Evolutionary conservation across 2,329 filamentous ascomycete species (phyloP).

Genomic region (Rhynchosporium agropyri): DNA sequence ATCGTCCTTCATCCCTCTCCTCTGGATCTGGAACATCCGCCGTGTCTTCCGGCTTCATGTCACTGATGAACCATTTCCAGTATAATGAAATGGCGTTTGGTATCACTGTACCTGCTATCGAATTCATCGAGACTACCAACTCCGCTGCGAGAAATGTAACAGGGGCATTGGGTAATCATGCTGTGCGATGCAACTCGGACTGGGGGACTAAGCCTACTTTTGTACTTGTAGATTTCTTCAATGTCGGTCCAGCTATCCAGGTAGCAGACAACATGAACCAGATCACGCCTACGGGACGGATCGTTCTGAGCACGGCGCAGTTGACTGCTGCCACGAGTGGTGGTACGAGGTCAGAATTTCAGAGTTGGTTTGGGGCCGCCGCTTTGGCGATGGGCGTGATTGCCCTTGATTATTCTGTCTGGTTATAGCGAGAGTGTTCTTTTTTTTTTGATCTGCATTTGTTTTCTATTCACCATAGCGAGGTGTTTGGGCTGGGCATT

Average conservation of each 20-base stretch:
- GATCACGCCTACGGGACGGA: conserved; percentile 43
- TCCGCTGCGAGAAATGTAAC: conserved; percentile 54
- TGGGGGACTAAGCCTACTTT: conserved; percentile 72
- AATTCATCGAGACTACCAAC: conserved; percentile 66
- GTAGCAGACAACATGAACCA: conserved; percentile 71
- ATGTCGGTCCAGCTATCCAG: conserved; percentile 68
- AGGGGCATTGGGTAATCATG: conserved; percentile 59
- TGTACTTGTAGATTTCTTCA: conserved; percentile 79
- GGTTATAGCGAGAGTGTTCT: conserved; percentile 21
- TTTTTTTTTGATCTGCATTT: conserved; percentile 15
- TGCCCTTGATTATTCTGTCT: conserved; percentile 33
- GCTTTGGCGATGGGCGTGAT: conserved; percentile 28
- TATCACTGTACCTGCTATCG: conserved; percentile 64
- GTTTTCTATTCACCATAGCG: conserved; percentile 30
- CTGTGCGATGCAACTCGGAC: conserved; percentile 54
- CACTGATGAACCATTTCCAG: conserved; percentile 81
- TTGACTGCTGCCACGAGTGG: conserved; percentile 29
- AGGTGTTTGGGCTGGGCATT: conserved; percentile 27
- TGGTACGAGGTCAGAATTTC: conserved; percentile 9
- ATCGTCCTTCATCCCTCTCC: conserved; percentile 61
- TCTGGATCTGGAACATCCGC: conserved; percentile 51
- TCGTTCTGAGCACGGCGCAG: conserved; percentile 31
- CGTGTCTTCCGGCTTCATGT: conserved; percentile 61
- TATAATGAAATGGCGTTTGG: conserved; percentile 58
- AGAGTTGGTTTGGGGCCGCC: conserved; percentile 18